Evolutionary conservation across 1,139 yeast genomes (phyloP).

Genomic region (Debaryomycetaceae sp.): DNA sequence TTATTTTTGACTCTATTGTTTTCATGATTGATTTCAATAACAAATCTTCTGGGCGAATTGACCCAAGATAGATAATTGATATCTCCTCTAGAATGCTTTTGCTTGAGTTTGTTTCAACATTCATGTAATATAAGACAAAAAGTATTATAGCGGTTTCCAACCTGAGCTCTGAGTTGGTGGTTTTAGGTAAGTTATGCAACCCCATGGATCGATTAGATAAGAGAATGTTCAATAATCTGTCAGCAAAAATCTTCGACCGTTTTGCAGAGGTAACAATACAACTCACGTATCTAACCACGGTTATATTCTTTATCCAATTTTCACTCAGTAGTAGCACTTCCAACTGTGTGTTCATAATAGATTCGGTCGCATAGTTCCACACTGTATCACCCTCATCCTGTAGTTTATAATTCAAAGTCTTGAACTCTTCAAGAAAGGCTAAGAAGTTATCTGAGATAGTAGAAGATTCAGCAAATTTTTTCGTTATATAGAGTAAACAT

Average conservation of each 20-base stretch:
- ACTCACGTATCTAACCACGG: slow-evolving; percentile 40
- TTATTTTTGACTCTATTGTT: slow-evolving; percentile 51
- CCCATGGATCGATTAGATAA: slow-evolving; percentile 44
- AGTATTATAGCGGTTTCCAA: slow-evolving; percentile 45
- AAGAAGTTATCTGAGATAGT: slow-evolving; percentile 32
- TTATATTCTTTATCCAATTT: slow-evolving; percentile 43
- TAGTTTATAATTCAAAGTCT: slow-evolving; percentile 11
- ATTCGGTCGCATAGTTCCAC: slow-evolving; percentile 44
- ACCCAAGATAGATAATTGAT: slow-evolving; percentile 57
- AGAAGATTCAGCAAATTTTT: slow-evolving; percentile 53
- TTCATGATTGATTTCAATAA: slow-evolving; percentile 55
- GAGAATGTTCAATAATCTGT: slow-evolving; percentile 62
- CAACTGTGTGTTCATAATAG: slow-evolving; percentile 60
- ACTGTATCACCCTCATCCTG: slow-evolving; percentile 17
- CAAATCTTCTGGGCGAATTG: slow-evolving; percentile 58
- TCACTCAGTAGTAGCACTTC: slow-evolving; percentile 55
- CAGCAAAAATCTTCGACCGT: slow-evolving; percentile 39
- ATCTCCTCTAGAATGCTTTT: slow-evolving; percentile 44
- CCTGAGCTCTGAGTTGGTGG: slow-evolving; percentile 20
- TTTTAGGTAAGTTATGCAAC: slow-evolving; percentile 25
- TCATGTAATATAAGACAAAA: slow-evolving; percentile 42
- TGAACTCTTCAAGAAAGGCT: slow-evolving; percentile 19
- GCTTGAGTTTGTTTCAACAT: slow-evolving; percentile 48
- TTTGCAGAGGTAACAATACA: slow-evolving; percentile 26
- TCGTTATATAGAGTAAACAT: slow-evolving; percentile 58